Conservation (phyloP, 768 basidiomycete species). For the Agrocybe pediades region DNA sequence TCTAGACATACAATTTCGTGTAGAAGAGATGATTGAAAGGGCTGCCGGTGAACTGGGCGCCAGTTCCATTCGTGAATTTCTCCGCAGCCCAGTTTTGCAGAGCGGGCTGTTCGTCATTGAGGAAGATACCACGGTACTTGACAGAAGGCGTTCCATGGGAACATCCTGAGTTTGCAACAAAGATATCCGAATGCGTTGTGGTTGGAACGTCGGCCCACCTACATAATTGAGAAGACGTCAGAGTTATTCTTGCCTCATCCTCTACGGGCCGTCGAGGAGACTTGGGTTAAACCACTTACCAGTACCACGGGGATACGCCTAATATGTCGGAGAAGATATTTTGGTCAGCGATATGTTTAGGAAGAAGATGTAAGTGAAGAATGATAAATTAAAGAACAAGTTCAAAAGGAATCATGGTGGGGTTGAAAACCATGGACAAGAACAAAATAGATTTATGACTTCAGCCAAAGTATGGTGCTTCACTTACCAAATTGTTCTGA, state of each 20-base stretch:
- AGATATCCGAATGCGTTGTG: slow-evolving; percentile 48
- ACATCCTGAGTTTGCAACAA: slow-evolving; percentile 45
- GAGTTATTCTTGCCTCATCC: slow-evolving; percentile 2
- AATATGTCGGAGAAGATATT: slow-evolving; percentile 1
- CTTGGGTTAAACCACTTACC: slow-evolving; percentile 34
- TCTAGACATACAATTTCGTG: slow-evolving; percentile 48
- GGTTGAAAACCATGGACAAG: not conserved
- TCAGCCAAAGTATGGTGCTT: not conserved
- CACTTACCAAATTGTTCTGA: slow-evolving; percentile 65
- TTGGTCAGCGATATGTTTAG: not conserved
- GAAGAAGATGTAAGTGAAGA: not conserved
- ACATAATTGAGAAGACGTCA: slow-evolving; percentile 3
- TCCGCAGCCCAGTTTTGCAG: slow-evolving; percentile 72
- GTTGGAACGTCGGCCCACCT: slow-evolving; percentile 84
- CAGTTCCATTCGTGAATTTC: slow-evolving; percentile 68
- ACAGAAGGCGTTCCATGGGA: slow-evolving; percentile 66
- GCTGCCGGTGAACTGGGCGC: slow-evolving; percentile 44
- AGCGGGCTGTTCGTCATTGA: slow-evolving; percentile 79
- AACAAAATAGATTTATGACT: not conserved
- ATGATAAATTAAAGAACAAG: not conserved
- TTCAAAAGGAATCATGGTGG: not conserved
- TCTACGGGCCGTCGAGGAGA: not conserved
- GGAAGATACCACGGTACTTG: slow-evolving; percentile 71
- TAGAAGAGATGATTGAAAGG: slow-evolving; percentile 69
- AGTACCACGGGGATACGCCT: slow-evolving; percentile 75